Evolutionary conservation across 805 yeast genomes (phyloP), one percentile per base, ranked within the genome.

Genomic region (Spathaspora arborariae): DNA sequence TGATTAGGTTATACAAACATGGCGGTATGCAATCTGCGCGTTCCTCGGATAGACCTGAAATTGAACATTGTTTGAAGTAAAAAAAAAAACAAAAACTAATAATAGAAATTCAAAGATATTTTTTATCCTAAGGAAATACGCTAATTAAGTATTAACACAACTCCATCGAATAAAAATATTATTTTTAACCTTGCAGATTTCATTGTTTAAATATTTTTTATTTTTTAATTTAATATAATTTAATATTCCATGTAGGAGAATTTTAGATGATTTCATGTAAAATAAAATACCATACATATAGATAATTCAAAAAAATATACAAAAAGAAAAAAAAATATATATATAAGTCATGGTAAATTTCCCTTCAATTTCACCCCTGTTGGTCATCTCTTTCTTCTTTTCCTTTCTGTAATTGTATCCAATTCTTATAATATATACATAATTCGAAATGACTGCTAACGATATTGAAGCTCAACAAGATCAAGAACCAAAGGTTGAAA

Each of bases 401-500:
- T 42, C 39, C 27, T 40, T 20, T 47, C 24, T 35, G n/a, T n/a
- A n/a, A n/a, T n/a, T n/a, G n/a, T n/a, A n/a, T n/a, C n/a, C n/a
- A n/a, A n/a, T n/a, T n/a, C n/a, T n/a, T n/a, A n/a, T n/a, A n/a
- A n/a, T n/a, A n/a, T n/a, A n/a, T n/a, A n/a, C n/a, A n/a, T n/a
- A n/a, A n/a, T n/a, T n/a, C 27, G 30, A 2, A 39, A 56, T 57
- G 57, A 50, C 59, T 52, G 63, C 61, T 15, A 49, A 55, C 44
- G 68, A 63, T 51, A 56, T 47, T 26, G 68, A 64, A 53, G 54
- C 64, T 44, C 65, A 63, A 53, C 50, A 51, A 42, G n/a, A n/a
- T n/a, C 49, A 50, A 41, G 45, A 34, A 24, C 57, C 57, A 13
- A 30, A 30, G 35, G 50, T 55, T 46, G 64, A 59, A 40, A 47